phyloP scores from a whole-genome alignment of 768 basidiomycete species.

The Filobasidium wieringae region DNA sequence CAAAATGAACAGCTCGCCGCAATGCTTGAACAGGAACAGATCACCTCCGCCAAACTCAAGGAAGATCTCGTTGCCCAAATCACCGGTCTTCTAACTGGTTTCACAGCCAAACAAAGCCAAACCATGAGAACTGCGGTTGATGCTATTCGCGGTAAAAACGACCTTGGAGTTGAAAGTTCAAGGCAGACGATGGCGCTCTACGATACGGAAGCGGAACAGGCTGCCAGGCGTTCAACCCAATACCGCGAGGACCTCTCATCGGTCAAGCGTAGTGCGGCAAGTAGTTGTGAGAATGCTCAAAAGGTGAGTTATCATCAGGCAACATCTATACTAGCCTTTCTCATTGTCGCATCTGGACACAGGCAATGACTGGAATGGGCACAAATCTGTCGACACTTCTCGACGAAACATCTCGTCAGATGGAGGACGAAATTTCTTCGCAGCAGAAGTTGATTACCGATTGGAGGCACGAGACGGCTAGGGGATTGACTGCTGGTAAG shows the following conservation, averaged over 20 bases:
- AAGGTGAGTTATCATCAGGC: slow-evolving; percentile 2
- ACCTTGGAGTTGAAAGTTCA: slow-evolving; percentile 48
- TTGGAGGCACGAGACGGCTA: background rate
- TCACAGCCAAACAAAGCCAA: slow-evolving; percentile 56
- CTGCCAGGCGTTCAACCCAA: slow-evolving; percentile 9
- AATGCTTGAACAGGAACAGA: slow-evolving; percentile 56
- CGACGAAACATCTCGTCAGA: too few species aligned
- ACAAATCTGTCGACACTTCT: background rate
- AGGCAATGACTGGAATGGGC: background rate
- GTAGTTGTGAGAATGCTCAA: background rate
- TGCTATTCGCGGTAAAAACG: slow-evolving; percentile 49
- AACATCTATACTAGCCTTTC: background rate
- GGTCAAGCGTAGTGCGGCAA: background rate
- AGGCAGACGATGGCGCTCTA: slow-evolving; percentile 42
- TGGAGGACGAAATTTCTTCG: too few species aligned
- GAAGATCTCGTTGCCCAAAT: slow-evolving; percentile 65
- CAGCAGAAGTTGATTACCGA: too few species aligned
- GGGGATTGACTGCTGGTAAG: background rate
- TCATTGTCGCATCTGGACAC: background rate
- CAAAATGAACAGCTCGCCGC: slow-evolving; percentile 58
- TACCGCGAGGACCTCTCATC: slow-evolving; percentile 18
- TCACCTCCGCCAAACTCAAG: slow-evolving; percentile 55
- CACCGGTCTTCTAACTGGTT: slow-evolving; percentile 59
- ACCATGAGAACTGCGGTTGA: slow-evolving; percentile 52
- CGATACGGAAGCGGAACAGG: slow-evolving; percentile 7